Conservation (phyloP, 331 rosid species). For the Cucumis variabilis region DNA sequence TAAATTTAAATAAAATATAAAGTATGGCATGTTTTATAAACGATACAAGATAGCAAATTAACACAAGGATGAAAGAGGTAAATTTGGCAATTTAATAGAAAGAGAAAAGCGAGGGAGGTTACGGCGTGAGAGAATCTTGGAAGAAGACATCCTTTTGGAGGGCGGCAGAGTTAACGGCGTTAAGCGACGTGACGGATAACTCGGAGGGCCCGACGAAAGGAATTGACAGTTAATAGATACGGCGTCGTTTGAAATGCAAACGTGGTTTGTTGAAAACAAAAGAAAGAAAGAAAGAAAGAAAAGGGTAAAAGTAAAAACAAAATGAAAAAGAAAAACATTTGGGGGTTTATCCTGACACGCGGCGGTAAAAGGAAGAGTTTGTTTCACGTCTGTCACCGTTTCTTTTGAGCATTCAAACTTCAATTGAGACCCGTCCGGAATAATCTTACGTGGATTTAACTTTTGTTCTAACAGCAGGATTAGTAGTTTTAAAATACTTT, state of each 20-base stretch:
- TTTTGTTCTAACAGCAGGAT: no score
- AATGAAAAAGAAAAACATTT: background rate
- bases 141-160: background rate
- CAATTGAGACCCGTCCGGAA: no score
- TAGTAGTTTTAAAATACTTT: no score
- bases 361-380: background rate
- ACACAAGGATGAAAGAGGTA: background rate
- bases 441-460: no score
- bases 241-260: background rate
- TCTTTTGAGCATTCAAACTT: background rate
- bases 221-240: background rate
- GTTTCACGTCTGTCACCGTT: background rate
- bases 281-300: no score
- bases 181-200: slow-evolving; percentile 23
- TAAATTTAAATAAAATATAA: no score
- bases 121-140: slow-evolving; percentile 17
- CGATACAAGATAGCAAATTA: background rate
- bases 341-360: background rate
- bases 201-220: slow-evolving; percentile 31
- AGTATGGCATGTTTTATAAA: no score
- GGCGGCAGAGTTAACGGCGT: slow-evolving; percentile 33
- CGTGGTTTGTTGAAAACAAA: background rate
- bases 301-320: background rate
- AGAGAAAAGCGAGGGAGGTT: background rate
- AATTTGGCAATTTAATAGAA: background rate